Conservation (phyloP, 345 rosid species). For the Citrus maxima region DNA sequence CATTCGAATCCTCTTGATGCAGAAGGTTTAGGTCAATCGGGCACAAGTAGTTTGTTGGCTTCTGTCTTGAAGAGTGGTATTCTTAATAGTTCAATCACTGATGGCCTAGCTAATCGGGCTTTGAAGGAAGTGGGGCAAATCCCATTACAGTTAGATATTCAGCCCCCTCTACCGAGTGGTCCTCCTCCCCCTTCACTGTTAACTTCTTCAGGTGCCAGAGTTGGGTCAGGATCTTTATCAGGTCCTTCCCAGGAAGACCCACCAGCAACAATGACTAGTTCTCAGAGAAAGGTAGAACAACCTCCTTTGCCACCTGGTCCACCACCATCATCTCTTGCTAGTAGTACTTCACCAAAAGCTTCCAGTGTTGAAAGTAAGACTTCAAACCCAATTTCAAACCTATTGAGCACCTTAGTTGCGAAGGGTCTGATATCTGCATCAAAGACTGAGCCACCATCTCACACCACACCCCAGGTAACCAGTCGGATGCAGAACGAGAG, state of each 20-base stretch:
- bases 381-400: slow-evolving; percentile 65
- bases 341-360: slow-evolving; percentile 31
- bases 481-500: slow-evolving; percentile 33
- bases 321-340: slow-evolving; percentile 33
- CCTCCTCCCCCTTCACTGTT: slow-evolving; percentile 27
- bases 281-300: slow-evolving; percentile 39
- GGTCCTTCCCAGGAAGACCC: slow-evolving; percentile 30
- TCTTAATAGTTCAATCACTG: slow-evolving; percentile 39
- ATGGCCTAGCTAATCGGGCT: slow-evolving; percentile 28
- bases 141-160: slow-evolving; percentile 28
- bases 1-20: slow-evolving; percentile 28
- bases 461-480: slow-evolving; percentile 26
- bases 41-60: slow-evolving; percentile 63
- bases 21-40: slow-evolving; percentile 43
- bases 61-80: slow-evolving; percentile 77
- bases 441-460: slow-evolving; percentile 44
- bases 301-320: slow-evolving; percentile 42
- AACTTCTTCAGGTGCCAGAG: slow-evolving; percentile 33
- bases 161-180: slow-evolving; percentile 37
- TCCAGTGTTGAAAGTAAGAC: slow-evolving; percentile 41
- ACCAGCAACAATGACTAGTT: slow-evolving; percentile 20
- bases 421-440: slow-evolving; percentile 90
- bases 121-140: slow-evolving; percentile 29
- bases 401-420: slow-evolving; percentile 86
- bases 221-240: slow-evolving; percentile 26